A percentile compares a stretch with the other conserved stretches of the same genome.
Evolutionary conservation across 371 early-diverging fungal species (phyloP).

Genomic region (Umbelopsis sp.): DNA sequence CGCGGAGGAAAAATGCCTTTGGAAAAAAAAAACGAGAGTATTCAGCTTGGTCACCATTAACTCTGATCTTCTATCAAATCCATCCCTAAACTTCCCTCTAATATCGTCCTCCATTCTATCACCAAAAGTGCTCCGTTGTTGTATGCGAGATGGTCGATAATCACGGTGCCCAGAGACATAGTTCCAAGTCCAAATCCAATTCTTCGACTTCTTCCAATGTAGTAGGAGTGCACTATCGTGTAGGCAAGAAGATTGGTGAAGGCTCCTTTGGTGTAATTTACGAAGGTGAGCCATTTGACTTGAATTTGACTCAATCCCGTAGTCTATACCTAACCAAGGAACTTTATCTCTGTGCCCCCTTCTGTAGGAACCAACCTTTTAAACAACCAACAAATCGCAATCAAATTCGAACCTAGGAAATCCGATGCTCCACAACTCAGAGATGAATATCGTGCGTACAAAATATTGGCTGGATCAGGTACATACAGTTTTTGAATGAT

Average conservation of each 20-base stretch:
- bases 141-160: conserved; percentile 19
- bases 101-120: background rate
- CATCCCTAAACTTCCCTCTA: background rate
- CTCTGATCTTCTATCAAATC: background rate
- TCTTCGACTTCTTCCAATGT: conserved; percentile 39
- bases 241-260: conserved; percentile 94
- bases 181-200: conserved; percentile 9
- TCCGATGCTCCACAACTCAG: conserved; percentile 93
- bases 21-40: background rate
- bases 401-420: conserved; percentile 95
- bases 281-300: conserved; percentile 72
- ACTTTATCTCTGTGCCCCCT: background rate
- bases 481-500: conserved; percentile 31
- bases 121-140: background rate
- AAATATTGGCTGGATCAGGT: conserved; percentile 79
- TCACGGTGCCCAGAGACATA: conserved; percentile 7
- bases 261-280: conserved; percentile 96
- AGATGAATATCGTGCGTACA: conserved; percentile 93
- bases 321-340: background rate
- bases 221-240: conserved; percentile 94
- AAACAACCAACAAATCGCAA: conserved; percentile 84
- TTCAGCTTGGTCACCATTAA: background rate
- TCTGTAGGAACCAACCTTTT: conserved; percentile 68
- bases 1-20: conserved; percentile 14
- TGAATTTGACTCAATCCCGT: too few species aligned